phyloP scores from a whole-genome alignment of 106 monocot species.

The Platanthera zijinensis region DNA sequence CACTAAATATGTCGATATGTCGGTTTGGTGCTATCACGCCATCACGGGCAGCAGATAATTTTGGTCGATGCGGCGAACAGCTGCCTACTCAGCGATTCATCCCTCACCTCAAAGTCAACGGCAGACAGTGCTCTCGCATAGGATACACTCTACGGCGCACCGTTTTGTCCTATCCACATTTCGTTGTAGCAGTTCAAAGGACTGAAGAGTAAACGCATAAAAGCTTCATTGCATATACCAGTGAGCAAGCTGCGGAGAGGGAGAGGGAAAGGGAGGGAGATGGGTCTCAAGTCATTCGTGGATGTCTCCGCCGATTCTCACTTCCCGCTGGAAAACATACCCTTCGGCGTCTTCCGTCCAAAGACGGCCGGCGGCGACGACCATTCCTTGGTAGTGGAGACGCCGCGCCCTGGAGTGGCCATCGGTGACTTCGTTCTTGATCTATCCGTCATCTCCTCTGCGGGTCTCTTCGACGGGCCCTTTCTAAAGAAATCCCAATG shows the following conservation, averaged over 20 bases:
- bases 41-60: too few relatives aligned
- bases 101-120: too few relatives aligned
- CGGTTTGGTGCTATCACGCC: too few relatives aligned
- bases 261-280: constrained; percentile 2
- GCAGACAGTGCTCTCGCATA: too few relatives aligned
- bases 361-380: not conserved
- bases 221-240: not conserved
- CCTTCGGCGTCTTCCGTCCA: constrained; percentile 86
- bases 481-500: constrained; percentile 47
- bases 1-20: too few relatives aligned
- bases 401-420: constrained; percentile 69
- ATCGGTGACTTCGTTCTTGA: constrained; percentile 90
- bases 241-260: not conserved
- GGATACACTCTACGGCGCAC: too few relatives aligned
- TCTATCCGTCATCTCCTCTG: constrained; percentile 59
- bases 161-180: too few relatives aligned
- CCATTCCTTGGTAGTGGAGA: not conserved
- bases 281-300: constrained; percentile 69
- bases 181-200: too few relatives aligned
- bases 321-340: constrained; percentile 93
- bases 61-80: too few relatives aligned
- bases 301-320: constrained; percentile 64
- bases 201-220: too few relatives aligned
- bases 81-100: too few relatives aligned
- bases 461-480: constrained; percentile 87